Evolutionary conservation across 139 green algal genomes (phyloP).

Genomic region (Gonium pectorale): DNA sequence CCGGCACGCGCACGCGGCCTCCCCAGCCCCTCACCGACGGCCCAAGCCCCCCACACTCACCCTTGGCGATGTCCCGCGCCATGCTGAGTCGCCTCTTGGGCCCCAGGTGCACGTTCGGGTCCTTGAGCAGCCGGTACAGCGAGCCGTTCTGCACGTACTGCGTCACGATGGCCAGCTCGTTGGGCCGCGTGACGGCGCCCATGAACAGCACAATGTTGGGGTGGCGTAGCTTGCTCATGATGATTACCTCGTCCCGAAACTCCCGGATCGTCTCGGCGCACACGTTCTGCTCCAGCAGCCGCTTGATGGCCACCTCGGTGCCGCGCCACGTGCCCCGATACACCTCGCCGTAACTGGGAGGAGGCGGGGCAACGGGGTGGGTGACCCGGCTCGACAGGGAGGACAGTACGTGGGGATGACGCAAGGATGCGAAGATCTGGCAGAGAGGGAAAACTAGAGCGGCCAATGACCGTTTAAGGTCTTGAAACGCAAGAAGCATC

Average conservation of each 20-base stretch:
- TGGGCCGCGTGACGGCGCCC: slow-evolving; percentile 54
- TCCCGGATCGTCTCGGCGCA: slow-evolving; percentile 51
- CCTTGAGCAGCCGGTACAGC: slow-evolving; percentile 80
- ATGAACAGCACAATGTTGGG: slow-evolving; percentile 89
- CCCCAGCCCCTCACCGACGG: background rate
- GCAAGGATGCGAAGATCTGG: too few species aligned
- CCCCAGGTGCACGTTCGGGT: slow-evolving; percentile 66
- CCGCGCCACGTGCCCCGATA: slow-evolving; percentile 83
- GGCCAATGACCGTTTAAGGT: too few species aligned
- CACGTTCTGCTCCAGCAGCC: slow-evolving; percentile 82
- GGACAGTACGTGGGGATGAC: too few species aligned
- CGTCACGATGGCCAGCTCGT: slow-evolving; percentile 83
- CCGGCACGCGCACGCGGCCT: too few species aligned
- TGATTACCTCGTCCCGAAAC: slow-evolving; percentile 78
- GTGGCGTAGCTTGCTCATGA: slow-evolving; percentile 79
- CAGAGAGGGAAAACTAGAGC: too few species aligned
- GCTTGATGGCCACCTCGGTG: slow-evolving; percentile 95
- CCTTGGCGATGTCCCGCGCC: slow-evolving; percentile 84
- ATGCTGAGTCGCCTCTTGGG: slow-evolving; percentile 79
- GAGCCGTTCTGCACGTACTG: slow-evolving; percentile 82
- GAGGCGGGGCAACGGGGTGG: too few species aligned
- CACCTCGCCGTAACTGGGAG: slow-evolving; percentile 59
- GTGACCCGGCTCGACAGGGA: too few species aligned
- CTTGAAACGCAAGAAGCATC: too few species aligned
- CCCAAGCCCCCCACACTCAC: slow-evolving; percentile 27